phyloP scores from a whole-genome alignment of 2,329 filamentous ascomycete species.

The Plenodomus lindquistii region DNA sequence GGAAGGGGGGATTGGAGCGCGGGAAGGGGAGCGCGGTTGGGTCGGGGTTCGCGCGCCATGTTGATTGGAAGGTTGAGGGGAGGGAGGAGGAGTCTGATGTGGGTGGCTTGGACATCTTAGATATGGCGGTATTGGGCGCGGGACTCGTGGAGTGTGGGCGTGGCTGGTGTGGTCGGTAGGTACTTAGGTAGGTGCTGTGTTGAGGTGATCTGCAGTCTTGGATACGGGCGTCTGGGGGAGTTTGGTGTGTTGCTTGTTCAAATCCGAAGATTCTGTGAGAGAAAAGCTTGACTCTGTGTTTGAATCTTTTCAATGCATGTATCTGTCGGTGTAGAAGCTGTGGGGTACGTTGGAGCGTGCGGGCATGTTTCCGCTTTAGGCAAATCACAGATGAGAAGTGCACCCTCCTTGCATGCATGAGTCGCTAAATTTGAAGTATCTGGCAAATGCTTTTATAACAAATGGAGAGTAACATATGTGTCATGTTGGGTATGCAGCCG shows the following conservation, averaged over 20 bases:
- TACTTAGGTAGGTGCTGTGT: neutral
- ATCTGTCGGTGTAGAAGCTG: too few relatives aligned
- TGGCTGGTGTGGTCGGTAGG: neutral
- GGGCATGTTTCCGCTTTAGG: neutral
- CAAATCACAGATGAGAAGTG: neutral
- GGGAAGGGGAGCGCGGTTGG: constrained; percentile 41
- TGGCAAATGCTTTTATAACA: too few relatives aligned
- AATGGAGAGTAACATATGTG: neutral
- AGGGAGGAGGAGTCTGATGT: constrained; percentile 29
- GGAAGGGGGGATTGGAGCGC: constrained; percentile 39
- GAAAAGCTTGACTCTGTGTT: too few relatives aligned
- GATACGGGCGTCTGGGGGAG: too few relatives aligned
- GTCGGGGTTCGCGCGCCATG: constrained; percentile 36
- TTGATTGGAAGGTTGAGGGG: constrained; percentile 33
- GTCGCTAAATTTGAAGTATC: neutral
- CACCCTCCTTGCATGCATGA: neutral
- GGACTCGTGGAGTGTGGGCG: too few relatives aligned
- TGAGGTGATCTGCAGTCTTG: neutral
- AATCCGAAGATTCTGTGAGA: too few relatives aligned
- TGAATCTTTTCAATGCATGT: too few relatives aligned
- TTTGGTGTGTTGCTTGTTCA: too few relatives aligned
- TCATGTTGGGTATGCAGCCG: neutral
- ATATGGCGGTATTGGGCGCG: too few relatives aligned
- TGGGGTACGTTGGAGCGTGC: neutral
- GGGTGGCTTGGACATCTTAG: constrained; percentile 13